Base-by-base conservation (phyloP, 176 grass and related monocot genomes). In the Areca catechu region DNA sequence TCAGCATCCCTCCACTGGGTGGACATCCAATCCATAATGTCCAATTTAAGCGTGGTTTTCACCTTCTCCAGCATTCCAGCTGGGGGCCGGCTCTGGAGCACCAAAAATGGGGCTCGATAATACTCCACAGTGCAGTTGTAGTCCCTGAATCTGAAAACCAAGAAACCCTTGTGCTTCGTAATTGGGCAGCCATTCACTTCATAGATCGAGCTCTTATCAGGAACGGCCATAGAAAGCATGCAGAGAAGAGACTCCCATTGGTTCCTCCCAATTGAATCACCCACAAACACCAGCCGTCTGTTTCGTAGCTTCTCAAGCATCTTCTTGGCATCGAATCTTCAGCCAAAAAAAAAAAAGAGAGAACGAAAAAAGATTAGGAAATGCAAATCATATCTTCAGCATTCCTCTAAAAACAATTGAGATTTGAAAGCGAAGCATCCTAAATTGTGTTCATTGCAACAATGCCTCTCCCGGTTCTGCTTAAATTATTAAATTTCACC, bases 171-270 rank as follows among this genome's bases (percentile, higher is more conserved):
- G 65, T 96, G 91, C 65, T 96, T 96, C 30, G 83, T 90, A 75
- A 96, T 96, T 49, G 91, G 80, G 50, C 56, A 90, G 49, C 86
- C 83, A 62, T 90, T 90, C 9, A 86, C 75, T 78, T 96, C 91
- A 15, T 84, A 96, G 66, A 96, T 84, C n/a, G 78, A 73, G 58
- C 64, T 87, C 73, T 83, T 75, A 77, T 96, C 70, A 22, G 68
- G 61, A 43, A 82, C 62, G 29, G 67, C 83, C 5, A 25, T 30
- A 59, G 86, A 87, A 34, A 96, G 65, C 91, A 96, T 90, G 34
- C 86, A 96, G 18, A 96, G 71, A 5, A 96, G 80, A 21, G 91
- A 96, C 58, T 96, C 91, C 86, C 86, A 96, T 57, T 96, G 91
- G 69, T 96, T 96, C 70, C 91, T 78, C 19, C 91, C 86, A 51